phyloP scores from a whole-genome alignment of 306 rosid species.

The Chamaecrista fasciculata region DNA sequence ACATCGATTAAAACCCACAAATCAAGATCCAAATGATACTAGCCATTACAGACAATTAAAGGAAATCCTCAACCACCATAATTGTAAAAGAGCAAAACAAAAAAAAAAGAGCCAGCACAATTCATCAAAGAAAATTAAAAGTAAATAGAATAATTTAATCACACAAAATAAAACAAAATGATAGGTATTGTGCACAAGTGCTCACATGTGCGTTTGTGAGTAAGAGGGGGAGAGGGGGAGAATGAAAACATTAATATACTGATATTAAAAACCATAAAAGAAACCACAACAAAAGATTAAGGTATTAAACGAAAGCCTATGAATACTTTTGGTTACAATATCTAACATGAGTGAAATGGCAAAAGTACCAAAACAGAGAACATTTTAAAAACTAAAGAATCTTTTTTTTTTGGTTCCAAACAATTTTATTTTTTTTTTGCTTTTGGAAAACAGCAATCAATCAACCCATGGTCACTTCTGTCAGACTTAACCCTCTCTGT shows the following conservation, averaged over 20 bases:
- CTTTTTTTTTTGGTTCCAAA: too few relatives aligned
- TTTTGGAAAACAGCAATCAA: too few relatives aligned
- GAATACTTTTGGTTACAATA: too few relatives aligned
- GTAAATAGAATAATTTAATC: neutral
- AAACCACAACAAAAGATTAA: neutral
- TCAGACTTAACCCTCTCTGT: too few relatives aligned
- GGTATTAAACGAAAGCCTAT: too few relatives aligned
- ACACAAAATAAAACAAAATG: neutral
- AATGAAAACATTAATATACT: neutral
- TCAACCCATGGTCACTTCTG: too few relatives aligned
- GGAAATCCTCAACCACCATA: constrained; percentile 18
- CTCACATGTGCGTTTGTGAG: neutral
- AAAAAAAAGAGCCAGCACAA: neutral
- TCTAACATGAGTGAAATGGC: too few relatives aligned
- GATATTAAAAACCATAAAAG: neutral
- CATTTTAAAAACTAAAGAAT: too few relatives aligned
- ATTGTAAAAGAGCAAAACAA: neutral
- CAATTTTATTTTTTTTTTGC: too few relatives aligned
- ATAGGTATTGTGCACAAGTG: too few relatives aligned
- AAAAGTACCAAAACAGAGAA: too few relatives aligned
- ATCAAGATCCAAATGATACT: constrained; percentile 10
- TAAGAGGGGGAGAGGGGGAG: neutral
- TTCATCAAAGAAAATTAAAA: neutral
- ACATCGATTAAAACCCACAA: constrained; percentile 29
- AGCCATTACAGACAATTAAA: constrained; percentile 11